A percentile compares a stretch with the other conserved stretches of the same genome.
phyloP scores from a whole-genome alignment of 768 basidiomycete genomes.

The Leccinum disarticulatum region DNA sequence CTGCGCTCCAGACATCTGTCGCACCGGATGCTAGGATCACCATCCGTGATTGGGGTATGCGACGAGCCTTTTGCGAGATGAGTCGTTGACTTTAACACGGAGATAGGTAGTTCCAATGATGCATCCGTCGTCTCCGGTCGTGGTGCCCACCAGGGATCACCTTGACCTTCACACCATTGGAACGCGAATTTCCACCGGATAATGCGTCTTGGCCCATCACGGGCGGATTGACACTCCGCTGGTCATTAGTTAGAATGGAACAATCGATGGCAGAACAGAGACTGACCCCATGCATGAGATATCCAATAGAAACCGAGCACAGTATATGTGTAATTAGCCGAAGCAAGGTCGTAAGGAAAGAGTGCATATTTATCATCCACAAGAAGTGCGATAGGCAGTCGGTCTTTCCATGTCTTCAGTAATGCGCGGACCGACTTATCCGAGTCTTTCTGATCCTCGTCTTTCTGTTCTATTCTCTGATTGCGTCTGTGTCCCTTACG shows the following conservation, averaged over 20 bases:
- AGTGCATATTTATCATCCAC: conserved; percentile 71
- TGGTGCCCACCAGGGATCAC: conserved; percentile 49
- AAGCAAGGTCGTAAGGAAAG: conserved; percentile 69
- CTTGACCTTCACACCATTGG: conserved; percentile 79
- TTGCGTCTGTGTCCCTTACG: conserved; percentile 40
- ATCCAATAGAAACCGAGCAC: conserved; percentile 66
- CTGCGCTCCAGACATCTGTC: conserved; percentile 42
- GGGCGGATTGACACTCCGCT: conserved; percentile 62
- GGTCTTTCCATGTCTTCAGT: conserved; percentile 51
- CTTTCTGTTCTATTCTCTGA: conserved; percentile 30
- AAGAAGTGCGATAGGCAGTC: conserved; percentile 64
- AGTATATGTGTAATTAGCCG: conserved; percentile 49
- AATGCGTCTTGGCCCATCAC: conserved; percentile 50
- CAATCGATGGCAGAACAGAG: background rate
- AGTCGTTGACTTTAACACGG: background rate
- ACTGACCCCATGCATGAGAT: conserved; percentile 51
- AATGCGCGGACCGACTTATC: conserved; percentile 74
- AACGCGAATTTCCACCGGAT: conserved; percentile 82
- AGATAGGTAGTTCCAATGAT: background rate
- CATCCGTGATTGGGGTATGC: background rate
- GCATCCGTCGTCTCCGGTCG: background rate
- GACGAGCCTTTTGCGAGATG: background rate
- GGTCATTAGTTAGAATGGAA: conserved; percentile 14
- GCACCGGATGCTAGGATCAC: conserved; percentile 35
- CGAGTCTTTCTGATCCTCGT: conserved; percentile 64